Evolutionary conservation across 116 monocot species (phyloP), one percentile per base, ranked within the genome.

Genomic region (Phalaenopsis hybrid): DNA sequence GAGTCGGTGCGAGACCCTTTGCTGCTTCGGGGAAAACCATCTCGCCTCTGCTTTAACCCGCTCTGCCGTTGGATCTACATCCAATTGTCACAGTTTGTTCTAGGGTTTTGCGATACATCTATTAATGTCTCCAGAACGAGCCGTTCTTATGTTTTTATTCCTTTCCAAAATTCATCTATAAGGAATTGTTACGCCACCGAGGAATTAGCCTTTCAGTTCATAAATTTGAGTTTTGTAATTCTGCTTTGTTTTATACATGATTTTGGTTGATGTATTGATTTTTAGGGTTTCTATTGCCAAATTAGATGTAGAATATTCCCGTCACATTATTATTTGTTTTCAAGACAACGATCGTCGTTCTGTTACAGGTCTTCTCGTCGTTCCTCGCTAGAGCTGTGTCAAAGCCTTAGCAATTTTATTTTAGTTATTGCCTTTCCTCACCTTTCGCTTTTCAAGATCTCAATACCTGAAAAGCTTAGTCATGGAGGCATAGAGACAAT

Each of bases 361-460:
- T 77, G 77, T 77, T 77, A 28, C 28, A 49, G 51, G 12, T 76
- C 48, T 76, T 20, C 0, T 48, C 48, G 76, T 21, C 21, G 20
- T 48, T 76, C 37, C 1, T 18, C 44, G 74, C 18, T 6, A 0
- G 9, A 77, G 12, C 52, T 52, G 77, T 77, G 77, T 51, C 28
- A 50, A 52, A 77, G 51, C n/a, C n/a, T 46, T 16, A 8, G 44
- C 20, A 0, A 6, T 31, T 51, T 51, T 28, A 15, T 75, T 48
- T 37, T 48, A 6, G 16, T 77, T 50, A 20, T 77, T 77, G 75
- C 75, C 75, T 75, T 33, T n/a, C 75, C 46, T 45, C 75, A 75
- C 75, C 75, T 75, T 75, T 20, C 44, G 45, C 75, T 75, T 75
- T 75, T 75, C n/a, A 75, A n/a, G 75, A 46, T 75, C 3, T 75